These are phyloP conservation scores for Arctium lappa DNA, from an alignment of 129 eudicot species.

Conservation along the genomic window DNA sequence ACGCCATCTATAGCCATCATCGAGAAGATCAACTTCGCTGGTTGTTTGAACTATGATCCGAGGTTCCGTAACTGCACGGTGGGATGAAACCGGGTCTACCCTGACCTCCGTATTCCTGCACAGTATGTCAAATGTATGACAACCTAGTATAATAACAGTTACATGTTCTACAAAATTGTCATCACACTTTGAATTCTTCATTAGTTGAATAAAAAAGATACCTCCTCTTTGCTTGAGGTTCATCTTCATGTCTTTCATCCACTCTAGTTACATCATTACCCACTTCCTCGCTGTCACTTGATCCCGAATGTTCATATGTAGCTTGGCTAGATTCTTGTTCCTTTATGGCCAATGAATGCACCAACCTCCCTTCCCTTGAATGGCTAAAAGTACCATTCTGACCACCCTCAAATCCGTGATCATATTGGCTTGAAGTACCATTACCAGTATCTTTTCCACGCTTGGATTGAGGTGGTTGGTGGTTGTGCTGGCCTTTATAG, in stretches of 20 bases:
- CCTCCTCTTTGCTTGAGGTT: conserved; percentile 87
- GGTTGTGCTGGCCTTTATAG: conserved; percentile 93
- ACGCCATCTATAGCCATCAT: conserved; percentile 95
- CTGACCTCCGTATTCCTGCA: conserved; percentile 64
- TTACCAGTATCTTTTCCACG: conserved; percentile 61
- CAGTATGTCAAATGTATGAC: conserved; percentile 2
- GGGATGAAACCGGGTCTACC: conserved; percentile 66
- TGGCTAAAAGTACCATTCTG: conserved; percentile 32
- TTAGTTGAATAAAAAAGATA: conserved; percentile 14
- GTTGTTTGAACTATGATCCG: conserved; percentile 92
- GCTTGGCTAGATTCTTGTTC: conserved; percentile 88
- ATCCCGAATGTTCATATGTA: conserved; percentile 64
- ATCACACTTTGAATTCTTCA: not conserved
- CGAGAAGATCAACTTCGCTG: conserved; percentile 95
- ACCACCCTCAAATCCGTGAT: conserved; percentile 32
- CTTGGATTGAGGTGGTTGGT: conserved; percentile 64
- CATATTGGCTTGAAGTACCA: conserved; percentile 41
- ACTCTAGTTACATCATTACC: conserved; percentile 59
- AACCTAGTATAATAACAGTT: conserved; percentile 10
- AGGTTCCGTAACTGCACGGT: conserved; percentile 77
- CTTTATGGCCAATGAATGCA: conserved; percentile 32
- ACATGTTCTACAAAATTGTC: conserved; percentile 6
- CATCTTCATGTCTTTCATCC: conserved; percentile 61
- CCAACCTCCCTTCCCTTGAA: conserved; percentile 36
- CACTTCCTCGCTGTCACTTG: conserved; percentile 85